A percentile compares a stretch with the other conserved stretches of the same genome.
Evolutionary conservation across 306 rosid species (phyloP).

Genomic region (Gillenia trifoliata): DNA sequence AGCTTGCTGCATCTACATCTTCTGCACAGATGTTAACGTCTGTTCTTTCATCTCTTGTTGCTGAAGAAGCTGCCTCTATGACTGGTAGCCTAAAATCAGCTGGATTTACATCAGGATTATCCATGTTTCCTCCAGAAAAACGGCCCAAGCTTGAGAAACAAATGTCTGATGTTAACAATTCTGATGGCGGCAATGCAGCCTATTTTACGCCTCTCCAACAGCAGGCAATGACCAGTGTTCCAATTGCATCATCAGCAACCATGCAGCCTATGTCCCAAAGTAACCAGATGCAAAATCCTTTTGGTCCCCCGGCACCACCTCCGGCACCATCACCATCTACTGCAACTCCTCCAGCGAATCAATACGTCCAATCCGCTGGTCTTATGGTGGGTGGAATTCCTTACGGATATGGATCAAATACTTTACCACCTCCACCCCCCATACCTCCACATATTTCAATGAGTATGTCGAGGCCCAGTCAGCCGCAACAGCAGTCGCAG

Average conservation of each 20-base stretch:
- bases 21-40: slow-evolving; percentile 92
- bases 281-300: slow-evolving; percentile 51
- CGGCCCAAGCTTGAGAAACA: slow-evolving; percentile 69
- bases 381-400: slow-evolving; percentile 53
- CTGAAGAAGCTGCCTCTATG: slow-evolving; percentile 87
- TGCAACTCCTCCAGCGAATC: slow-evolving; percentile 45
- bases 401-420: slow-evolving; percentile 55
- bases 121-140: slow-evolving; percentile 66
- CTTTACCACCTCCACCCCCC: slow-evolving; percentile 78
- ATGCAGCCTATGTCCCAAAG: slow-evolving; percentile 48
- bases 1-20: slow-evolving; percentile 88
- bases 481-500: slow-evolving; percentile 41
- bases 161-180: slow-evolving; percentile 45
- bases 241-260: slow-evolving; percentile 34
- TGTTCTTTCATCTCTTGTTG: slow-evolving; percentile 83
- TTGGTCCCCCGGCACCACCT: slow-evolving; percentile 40
- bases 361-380: slow-evolving; percentile 59
- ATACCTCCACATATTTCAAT: slow-evolving; percentile 59
- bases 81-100: slow-evolving; percentile 43
- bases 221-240: slow-evolving; percentile 32
- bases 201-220: slow-evolving; percentile 44
- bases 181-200: slow-evolving; percentile 42
- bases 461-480: slow-evolving; percentile 51
- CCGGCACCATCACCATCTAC: slow-evolving; percentile 39
- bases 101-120: slow-evolving; percentile 45